Percentiles rank a stretch among this genome's conserved stretches.
phyloP scores from a whole-genome alignment of 2,329 filamentous ascomycete genomes.

The Aspergillus fijiensis region DNA sequence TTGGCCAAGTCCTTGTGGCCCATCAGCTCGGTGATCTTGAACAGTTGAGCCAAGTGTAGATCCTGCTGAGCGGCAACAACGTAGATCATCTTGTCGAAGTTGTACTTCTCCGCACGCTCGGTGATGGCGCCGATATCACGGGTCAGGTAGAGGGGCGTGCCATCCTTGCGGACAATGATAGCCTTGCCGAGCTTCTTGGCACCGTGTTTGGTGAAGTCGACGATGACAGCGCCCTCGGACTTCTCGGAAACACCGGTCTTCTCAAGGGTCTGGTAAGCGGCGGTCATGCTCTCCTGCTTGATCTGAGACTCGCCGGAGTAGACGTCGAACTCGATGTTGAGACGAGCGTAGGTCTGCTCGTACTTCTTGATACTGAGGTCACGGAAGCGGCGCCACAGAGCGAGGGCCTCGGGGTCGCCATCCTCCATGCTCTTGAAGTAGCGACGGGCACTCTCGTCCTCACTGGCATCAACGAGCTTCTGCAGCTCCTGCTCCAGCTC shows the following conservation, averaged over 20 bases:
- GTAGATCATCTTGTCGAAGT: slow-evolving; percentile 69
- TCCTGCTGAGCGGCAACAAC: slow-evolving; percentile 65
- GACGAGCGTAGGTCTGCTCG: slow-evolving; percentile 61
- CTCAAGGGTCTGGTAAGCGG: slow-evolving; percentile 59
- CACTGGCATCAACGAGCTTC: slow-evolving; percentile 51
- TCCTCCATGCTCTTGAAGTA: slow-evolving; percentile 70
- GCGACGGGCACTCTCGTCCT: slow-evolving; percentile 60
- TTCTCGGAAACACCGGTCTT: slow-evolving; percentile 62
- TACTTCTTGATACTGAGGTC: slow-evolving; percentile 65
- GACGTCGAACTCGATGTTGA: slow-evolving; percentile 65
- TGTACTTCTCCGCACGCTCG: slow-evolving; percentile 61
- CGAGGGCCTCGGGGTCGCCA: slow-evolving; percentile 58
- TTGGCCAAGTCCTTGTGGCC: slow-evolving; percentile 59
- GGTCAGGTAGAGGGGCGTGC: slow-evolving; percentile 67
- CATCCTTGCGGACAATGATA: slow-evolving; percentile 65
- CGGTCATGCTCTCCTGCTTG: slow-evolving; percentile 60
- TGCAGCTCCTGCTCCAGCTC: slow-evolving; percentile 52
- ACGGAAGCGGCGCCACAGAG: slow-evolving; percentile 64
- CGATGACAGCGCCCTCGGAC: slow-evolving; percentile 65
- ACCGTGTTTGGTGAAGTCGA: slow-evolving; percentile 68
- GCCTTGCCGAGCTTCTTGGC: slow-evolving; percentile 67
- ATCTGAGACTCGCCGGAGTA: slow-evolving; percentile 70
- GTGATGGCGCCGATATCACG: slow-evolving; percentile 67
- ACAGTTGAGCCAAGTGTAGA: slow-evolving; percentile 63
- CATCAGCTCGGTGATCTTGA: slow-evolving; percentile 64